Percentiles rank a stretch among this genome's conserved stretches.
These are phyloP conservation scores for Crucibulum laeve DNA, from an alignment of 768 basidiomycete genomes.

Conservation along the genomic window DNA sequence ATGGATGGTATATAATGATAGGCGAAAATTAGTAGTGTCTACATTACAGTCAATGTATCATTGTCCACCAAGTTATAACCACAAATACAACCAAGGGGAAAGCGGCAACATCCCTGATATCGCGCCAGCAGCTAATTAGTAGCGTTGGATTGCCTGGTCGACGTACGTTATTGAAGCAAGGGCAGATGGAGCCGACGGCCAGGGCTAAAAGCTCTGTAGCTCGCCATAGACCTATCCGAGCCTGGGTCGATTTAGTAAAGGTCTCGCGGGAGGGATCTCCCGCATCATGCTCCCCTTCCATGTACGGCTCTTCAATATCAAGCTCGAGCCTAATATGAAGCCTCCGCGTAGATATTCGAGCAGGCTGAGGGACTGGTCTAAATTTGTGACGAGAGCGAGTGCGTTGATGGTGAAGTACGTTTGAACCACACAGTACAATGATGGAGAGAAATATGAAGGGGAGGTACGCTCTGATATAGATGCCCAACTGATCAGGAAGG, in stretches of 20 bases:
- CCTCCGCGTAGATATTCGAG: not conserved
- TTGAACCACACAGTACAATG: conserved; percentile 31
- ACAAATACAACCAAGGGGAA: conserved; percentile 38
- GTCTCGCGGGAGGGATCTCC: not conserved
- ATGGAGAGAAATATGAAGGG: conserved; percentile 65
- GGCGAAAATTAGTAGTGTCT: too few relatives aligned
- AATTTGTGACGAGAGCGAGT: not conserved
- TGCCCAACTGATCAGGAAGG: conserved; percentile 79
- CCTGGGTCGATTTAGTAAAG: not conserved
- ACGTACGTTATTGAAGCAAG: not conserved
- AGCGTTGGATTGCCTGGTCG: conserved; percentile 8
- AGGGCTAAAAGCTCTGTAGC: too few relatives aligned
- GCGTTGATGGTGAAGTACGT: conserved; percentile 12
- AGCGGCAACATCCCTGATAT: conserved; percentile 36
- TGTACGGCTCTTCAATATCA: not conserved
- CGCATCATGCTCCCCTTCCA: not conserved
- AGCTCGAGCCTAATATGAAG: not conserved
- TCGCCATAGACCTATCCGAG: not conserved
- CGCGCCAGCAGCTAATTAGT: conserved; percentile 26
- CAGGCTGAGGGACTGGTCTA: not conserved
- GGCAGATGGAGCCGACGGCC: not conserved
- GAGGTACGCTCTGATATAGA: conserved; percentile 71
- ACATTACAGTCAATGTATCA: conserved; percentile 2
- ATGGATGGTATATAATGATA: too few relatives aligned
- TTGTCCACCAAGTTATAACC: conserved; percentile 30